Evolutionary conservation across 2,329 filamentous ascomycete species (phyloP).

Genomic region (Thelonectria blattea): DNA sequence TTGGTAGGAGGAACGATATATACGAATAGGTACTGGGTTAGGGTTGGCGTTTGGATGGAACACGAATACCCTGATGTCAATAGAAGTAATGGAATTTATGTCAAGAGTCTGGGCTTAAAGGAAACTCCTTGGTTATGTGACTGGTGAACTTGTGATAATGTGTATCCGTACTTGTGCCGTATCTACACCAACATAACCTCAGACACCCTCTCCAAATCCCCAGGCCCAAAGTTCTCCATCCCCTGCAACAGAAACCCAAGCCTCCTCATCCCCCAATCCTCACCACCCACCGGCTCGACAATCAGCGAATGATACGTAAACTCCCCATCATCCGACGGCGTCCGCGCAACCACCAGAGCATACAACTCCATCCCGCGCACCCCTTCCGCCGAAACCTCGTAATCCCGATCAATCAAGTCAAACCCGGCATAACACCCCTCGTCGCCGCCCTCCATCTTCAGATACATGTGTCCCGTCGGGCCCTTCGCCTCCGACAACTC

Average conservation of each 20-base stretch:
- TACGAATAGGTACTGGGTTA: not conserved
- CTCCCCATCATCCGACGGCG: not conserved
- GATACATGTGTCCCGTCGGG: slow-evolving; percentile 2
- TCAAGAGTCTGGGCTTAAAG: too few relatives aligned
- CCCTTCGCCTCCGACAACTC: not conserved
- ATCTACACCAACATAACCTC: slow-evolving; percentile 6
- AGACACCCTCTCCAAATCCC: not conserved
- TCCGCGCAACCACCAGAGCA: not conserved
- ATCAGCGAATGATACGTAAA: not conserved
- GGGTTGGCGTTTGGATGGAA: slow-evolving; percentile 10
- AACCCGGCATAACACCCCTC: not conserved
- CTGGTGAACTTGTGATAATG: too few relatives aligned
- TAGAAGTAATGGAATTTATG: too few relatives aligned
- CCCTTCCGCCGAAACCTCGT: not conserved
- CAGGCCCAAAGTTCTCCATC: not conserved
- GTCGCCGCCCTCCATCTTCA: not conserved
- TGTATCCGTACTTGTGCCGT: too few relatives aligned
- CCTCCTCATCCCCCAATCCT: not conserved
- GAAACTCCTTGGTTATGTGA: too few relatives aligned
- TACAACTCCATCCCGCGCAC: slow-evolving; percentile 7
- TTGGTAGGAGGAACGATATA: not conserved
- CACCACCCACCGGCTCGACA: not conserved
- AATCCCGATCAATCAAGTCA: not conserved
- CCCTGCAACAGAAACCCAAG: not conserved
- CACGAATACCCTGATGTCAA: not conserved